Evolutionary conservation across 1,284 basidiomycete genomes (phyloP).

Genomic region (Fistulina hepatica): DNA sequence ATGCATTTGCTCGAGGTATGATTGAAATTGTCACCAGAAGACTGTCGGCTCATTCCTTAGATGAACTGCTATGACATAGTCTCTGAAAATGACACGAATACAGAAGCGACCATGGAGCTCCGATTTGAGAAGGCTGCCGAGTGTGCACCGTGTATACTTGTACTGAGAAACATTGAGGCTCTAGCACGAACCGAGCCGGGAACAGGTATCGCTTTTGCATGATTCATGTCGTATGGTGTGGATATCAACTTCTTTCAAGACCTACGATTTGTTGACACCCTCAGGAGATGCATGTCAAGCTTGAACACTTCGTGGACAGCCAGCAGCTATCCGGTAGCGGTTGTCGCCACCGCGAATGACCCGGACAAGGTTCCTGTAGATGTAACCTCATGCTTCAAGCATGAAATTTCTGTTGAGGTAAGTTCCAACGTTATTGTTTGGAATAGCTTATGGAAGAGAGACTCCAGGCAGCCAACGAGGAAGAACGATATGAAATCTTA

Average conservation of each 20-base stretch:
- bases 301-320: constrained; percentile 44
- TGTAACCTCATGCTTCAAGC: constrained; percentile 77
- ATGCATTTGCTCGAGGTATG: constrained; percentile 73
- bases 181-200: constrained; percentile 62
- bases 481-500: constrained; percentile 60
- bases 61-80: constrained; percentile 81
- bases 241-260: constrained; percentile 30
- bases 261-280: constrained; percentile 46
- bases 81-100: constrained; percentile 72
- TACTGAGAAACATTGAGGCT: constrained; percentile 81
- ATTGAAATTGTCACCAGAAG: constrained; percentile 1
- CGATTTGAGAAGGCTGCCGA: constrained; percentile 71
- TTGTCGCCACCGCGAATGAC: constrained; percentile 71
- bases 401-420: constrained; percentile 73
- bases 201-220: neutral
- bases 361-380: constrained; percentile 55
- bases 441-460: constrained; percentile 6
- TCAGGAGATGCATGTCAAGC: constrained; percentile 59
- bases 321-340: constrained; percentile 57
- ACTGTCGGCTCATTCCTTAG: constrained; percentile 27
- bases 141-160: constrained; percentile 79
- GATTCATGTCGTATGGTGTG: neutral
- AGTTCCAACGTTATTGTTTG: constrained; percentile 9
- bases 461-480: constrained; percentile 69
- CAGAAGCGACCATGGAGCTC: constrained; percentile 67